Evolutionary conservation across 495 filamentous ascomycete species (phyloP), one percentile per base, ranked within the genome.

Genomic region (Penicillium lividum): DNA sequence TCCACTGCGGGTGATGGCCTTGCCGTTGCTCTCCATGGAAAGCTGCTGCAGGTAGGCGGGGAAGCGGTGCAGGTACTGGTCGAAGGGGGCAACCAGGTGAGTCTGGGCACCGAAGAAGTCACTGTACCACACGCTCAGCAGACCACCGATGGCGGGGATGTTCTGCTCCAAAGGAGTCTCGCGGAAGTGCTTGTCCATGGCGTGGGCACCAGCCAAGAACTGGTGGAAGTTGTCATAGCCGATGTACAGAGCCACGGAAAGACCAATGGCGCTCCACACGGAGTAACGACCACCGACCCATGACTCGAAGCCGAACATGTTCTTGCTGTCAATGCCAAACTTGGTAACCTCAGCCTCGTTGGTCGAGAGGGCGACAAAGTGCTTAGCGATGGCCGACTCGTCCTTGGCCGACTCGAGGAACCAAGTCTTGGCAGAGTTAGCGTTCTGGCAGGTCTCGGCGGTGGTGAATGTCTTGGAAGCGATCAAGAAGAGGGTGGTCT

Each of bases 391-490:
- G 64, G 85, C 78, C 10, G 76, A 64, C 40, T 83, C 72, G 31
- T 95, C 89, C 68, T 92, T 90, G 50, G 85, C 91, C 13, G 82
- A 82, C 80, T 96, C 83, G 57, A 98, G 83, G 84, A 98, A 98
- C 95, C 94, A 98, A 52, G 80, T 70, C 86, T 98, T 98, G 36
- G 94, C 94, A 42, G 89, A 89, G 81, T 95, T 96, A 71, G 94
- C 95, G 73, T 98, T 98, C 53, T 94, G 97, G 38, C 80, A 88
- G 48, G 94, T 98, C 83, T 98, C 94, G 49, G 94, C 94, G 7
- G 94, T 98, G 57, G 94, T 98, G 81, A 98, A 98, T 54, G 94
- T 98, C 86, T 98, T 98, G 73, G 93, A 97, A 50, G 94, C 94
- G 68, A 98, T 84, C 63, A 98, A 81, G 88, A 98, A 98, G 53